Percentiles rank a stretch among this genome's conserved stretches.
Conservation (phyloP, 1,284 basidiomycete genomes). For the Irpex sp. region DNA sequence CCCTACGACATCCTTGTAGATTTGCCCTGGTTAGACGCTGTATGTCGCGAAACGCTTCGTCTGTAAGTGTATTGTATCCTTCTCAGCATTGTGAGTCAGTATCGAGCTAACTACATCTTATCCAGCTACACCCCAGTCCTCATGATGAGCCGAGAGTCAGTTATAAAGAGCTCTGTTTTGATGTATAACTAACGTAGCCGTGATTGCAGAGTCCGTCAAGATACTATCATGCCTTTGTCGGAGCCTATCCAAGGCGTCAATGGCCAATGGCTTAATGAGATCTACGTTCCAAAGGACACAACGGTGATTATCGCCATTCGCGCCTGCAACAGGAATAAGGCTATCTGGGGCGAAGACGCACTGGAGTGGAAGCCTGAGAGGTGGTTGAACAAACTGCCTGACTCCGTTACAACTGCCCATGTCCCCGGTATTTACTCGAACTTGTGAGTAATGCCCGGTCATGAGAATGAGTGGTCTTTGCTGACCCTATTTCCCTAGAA, state of each 20-base stretch:
- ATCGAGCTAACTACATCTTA: not conserved
- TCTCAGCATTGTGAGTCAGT: not conserved
- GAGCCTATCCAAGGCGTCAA: conserved; percentile 35
- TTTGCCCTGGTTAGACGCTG: conserved; percentile 22
- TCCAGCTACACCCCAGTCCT: conserved; percentile 5
- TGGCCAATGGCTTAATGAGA: conserved; percentile 33
- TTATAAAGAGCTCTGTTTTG: too few species aligned
- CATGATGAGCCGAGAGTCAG: conserved; percentile 10
- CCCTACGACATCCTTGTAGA: conserved; percentile 17
- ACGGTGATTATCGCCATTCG: conserved; percentile 35
- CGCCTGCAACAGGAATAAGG: conserved; percentile 43
- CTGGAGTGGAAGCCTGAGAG: conserved; percentile 20
- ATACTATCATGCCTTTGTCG: conserved; percentile 50
- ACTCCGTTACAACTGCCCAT: conserved; percentile 14
- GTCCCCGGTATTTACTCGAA: conserved; percentile 16
- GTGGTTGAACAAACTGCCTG: conserved; percentile 18
- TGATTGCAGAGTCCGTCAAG: conserved; percentile 26
- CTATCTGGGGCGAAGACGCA: conserved; percentile 38
- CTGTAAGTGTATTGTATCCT: conserved; percentile 14
- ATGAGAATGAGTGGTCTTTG: not conserved
- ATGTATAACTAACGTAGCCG: too few species aligned
- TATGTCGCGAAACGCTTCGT: conserved; percentile 21
- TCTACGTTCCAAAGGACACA: conserved; percentile 45
- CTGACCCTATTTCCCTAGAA: conserved; percentile 3
- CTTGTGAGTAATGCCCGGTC: conserved; percentile 5